Evolutionary conservation across 2,329 filamentous ascomycete genomes (phyloP).

Genomic region (Botrytis hyacinthi): DNA sequence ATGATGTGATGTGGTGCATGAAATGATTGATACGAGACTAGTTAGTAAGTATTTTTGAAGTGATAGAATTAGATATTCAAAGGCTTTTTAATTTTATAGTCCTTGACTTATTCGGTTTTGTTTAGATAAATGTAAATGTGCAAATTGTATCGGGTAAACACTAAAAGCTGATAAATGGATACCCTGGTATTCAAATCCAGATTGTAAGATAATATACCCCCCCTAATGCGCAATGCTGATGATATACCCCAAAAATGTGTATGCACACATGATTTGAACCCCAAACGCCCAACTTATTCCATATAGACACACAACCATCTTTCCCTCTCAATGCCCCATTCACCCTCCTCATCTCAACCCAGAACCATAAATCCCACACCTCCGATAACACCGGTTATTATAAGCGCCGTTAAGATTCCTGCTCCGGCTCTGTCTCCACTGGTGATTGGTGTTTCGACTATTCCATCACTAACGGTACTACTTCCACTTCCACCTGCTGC

Average conservation of each 20-base stretch:
- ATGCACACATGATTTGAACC: not conserved
- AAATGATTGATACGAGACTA: not conserved
- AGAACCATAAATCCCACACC: conserved; percentile 54
- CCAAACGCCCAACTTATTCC: not conserved
- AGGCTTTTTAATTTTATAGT: not conserved
- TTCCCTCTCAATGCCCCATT: not conserved
- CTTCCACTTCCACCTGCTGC: conserved; percentile 29
- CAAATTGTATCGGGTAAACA: not conserved
- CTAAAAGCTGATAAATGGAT: not conserved
- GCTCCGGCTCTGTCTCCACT: conserved; percentile 66
- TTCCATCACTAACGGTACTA: conserved; percentile 8
- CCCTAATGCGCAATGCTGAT: not conserved
- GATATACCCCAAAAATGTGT: not conserved
- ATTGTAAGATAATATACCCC: not conserved
- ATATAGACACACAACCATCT: conserved; percentile 3
- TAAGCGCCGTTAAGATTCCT: conserved; percentile 58
- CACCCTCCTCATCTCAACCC: conserved; percentile 4
- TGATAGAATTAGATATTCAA: not conserved
- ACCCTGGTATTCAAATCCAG: not conserved
- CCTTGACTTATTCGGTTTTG: not conserved
- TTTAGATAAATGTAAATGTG: not conserved
- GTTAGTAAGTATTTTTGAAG: not conserved
- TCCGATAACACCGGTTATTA: conserved; percentile 50
- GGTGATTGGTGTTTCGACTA: conserved; percentile 31
- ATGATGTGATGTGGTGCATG: not conserved